A percentile compares a stretch with the other conserved stretches of the same genome.
Conservation (phyloP, 2,329 filamentous ascomycete genomes). For the Aspergillus unguis region DNA sequence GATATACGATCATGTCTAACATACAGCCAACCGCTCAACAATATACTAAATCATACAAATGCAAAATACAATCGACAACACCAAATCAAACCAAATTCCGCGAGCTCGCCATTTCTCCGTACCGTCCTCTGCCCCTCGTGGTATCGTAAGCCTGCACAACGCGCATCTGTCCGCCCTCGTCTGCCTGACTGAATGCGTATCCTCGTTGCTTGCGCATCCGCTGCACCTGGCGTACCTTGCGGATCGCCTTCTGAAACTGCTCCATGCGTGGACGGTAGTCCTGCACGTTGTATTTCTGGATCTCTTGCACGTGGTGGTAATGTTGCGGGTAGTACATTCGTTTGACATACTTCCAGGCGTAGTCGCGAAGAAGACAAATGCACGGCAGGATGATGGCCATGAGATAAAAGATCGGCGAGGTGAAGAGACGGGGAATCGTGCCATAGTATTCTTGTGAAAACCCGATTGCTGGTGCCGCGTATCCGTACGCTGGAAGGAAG, state of each 20-base stretch:
- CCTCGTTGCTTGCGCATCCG: constrained; percentile 99
- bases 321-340: constrained; percentile 94
- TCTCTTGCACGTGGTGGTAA: constrained; percentile 98
- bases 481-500: constrained; percentile 84
- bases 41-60: background rate
- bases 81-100: constrained; percentile 30
- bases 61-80: background rate
- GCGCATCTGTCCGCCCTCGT: constrained; percentile 84
- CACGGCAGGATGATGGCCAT: constrained; percentile 78
- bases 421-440: constrained; percentile 75
- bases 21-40: too few species aligned
- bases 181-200: constrained; percentile 96
- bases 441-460: constrained; percentile 84
- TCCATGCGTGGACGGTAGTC: constrained; percentile 99
- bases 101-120: constrained; percentile 86
- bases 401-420: constrained; percentile 83
- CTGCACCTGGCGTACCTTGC: constrained; percentile 96
- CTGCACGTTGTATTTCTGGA: constrained; percentile 99
- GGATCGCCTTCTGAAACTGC: constrained; percentile 98
- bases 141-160: constrained; percentile 98
- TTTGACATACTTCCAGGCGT: constrained; percentile 96
- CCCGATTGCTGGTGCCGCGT: constrained; percentile 74
- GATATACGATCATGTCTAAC: too few species aligned
- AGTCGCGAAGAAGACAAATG: constrained; percentile 80
- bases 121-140: constrained; percentile 82